Conservation (phyloP, 2,329 filamentous ascomycete genomes). For the Colletotrichum tabaci region DNA sequence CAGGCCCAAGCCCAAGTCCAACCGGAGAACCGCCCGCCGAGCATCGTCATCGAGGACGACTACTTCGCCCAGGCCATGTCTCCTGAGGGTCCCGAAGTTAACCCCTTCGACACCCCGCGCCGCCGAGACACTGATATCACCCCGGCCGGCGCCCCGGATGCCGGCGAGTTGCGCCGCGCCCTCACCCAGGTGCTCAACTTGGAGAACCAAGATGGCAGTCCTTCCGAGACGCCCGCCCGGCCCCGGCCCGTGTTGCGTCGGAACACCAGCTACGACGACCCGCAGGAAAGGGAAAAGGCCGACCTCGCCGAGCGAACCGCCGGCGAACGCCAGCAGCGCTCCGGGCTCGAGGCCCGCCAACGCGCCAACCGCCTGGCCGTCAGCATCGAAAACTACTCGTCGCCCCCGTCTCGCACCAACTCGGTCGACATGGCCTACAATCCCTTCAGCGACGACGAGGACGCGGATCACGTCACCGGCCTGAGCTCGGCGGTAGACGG, state of each 20-base stretch:
- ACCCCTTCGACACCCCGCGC: slow-evolving; percentile 37
- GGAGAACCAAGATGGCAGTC: slow-evolving; percentile 44
- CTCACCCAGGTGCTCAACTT: slow-evolving; percentile 56
- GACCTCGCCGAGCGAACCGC: slow-evolving; percentile 56
- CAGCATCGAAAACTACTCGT: slow-evolving; percentile 56
- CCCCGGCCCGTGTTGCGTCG: slow-evolving; percentile 58
- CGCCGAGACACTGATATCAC: slow-evolving; percentile 36
- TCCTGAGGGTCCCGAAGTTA: slow-evolving; percentile 32
- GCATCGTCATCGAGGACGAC: slow-evolving; percentile 46
- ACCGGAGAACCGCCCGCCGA: slow-evolving; percentile 47
- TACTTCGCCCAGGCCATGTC: slow-evolving; percentile 37
- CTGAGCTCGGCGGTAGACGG: slow-evolving; percentile 26
- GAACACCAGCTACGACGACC: slow-evolving; percentile 60
- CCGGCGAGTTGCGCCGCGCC: slow-evolving; percentile 55
- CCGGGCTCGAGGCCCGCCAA: slow-evolving; percentile 57
- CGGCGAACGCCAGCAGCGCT: slow-evolving; percentile 56
- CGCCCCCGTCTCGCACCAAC: slow-evolving; percentile 44
- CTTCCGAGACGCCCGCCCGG: slow-evolving; percentile 40
- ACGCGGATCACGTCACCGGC: slow-evolving; percentile 9
- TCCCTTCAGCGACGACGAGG: slow-evolving; percentile 37
- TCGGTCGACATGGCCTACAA: slow-evolving; percentile 27
- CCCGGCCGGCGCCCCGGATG: slow-evolving; percentile 54
- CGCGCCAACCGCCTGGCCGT: slow-evolving; percentile 57
- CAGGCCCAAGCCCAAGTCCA: background rate
- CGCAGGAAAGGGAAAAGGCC: slow-evolving; percentile 57